These are phyloP conservation scores for Iris macrosiphon DNA, from an alignment of 106 monocot genomes.

Conservation along the genomic window DNA sequence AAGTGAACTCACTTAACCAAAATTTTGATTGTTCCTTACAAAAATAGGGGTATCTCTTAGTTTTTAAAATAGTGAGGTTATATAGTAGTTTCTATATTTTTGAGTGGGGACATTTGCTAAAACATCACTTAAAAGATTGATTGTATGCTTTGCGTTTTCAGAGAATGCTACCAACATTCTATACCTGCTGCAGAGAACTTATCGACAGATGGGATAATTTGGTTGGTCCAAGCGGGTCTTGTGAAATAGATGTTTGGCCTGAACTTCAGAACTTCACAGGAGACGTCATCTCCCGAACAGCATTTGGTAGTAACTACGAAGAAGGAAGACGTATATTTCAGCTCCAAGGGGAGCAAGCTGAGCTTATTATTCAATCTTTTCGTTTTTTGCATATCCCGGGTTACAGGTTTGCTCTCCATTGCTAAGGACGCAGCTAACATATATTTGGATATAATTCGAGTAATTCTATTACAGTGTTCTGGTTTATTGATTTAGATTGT, in stretches of 20 bases:
- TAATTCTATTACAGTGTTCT: too few relatives aligned
- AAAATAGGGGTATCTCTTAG: too few relatives aligned
- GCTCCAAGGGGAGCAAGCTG: constrained; percentile 12
- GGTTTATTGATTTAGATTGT: too few relatives aligned
- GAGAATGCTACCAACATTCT: constrained; percentile 57
- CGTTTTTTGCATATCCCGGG: constrained; percentile 11
- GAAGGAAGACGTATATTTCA: constrained; percentile 17
- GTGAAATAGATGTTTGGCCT: constrained; percentile 7
- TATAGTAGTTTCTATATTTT: too few relatives aligned
- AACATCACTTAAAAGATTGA: too few relatives aligned
- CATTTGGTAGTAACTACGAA: constrained; percentile 17
- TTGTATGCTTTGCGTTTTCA: too few relatives aligned
- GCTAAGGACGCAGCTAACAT: too few relatives aligned
- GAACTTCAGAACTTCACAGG: constrained; percentile 13
- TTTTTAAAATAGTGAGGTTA: too few relatives aligned
- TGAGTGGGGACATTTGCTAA: too few relatives aligned
- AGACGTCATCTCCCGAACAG: constrained; percentile 19
- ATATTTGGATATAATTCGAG: too few relatives aligned
- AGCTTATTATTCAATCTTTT: constrained; percentile 1
- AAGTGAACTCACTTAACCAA: too few relatives aligned
- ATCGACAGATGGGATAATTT: constrained; percentile 33
- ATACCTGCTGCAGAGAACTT: constrained; percentile 32
- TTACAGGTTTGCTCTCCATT: constrained; percentile 11
- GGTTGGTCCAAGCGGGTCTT: not conserved
- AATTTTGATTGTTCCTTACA: too few relatives aligned